Percentiles rank a stretch among this genome's conserved stretches.
phyloP scores from a whole-genome alignment of 805 yeast species.

The Myxozyma kluyveri region DNA sequence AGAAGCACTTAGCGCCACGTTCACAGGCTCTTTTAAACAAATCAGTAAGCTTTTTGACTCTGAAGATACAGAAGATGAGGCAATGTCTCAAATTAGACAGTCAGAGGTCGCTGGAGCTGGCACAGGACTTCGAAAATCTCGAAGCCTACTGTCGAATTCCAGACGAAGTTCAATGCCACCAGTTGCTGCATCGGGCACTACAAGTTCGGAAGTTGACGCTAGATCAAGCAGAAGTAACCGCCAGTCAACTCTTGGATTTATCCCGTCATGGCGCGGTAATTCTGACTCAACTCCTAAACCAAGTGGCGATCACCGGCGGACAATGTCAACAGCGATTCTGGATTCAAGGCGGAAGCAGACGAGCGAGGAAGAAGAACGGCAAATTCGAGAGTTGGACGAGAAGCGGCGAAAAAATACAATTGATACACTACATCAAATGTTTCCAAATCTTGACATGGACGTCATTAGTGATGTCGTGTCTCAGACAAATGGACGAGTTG shows the following conservation, averaged over 20 bases:
- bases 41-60: slow-evolving; percentile 40
- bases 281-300: not conserved
- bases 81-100: not conserved
- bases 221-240: not conserved
- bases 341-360: not conserved
- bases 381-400: slow-evolving; percentile 40
- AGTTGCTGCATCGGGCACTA: not conserved
- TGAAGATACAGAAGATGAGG: slow-evolving; percentile 29
- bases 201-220: not conserved
- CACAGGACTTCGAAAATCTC: slow-evolving; percentile 11
- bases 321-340: slow-evolving; percentile 3
- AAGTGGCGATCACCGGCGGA: not conserved
- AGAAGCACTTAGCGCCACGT: slow-evolving; percentile 35
- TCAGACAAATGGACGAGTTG: slow-evolving; percentile 64
- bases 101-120: not conserved
- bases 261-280: no score
- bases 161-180: slow-evolving; percentile 14
- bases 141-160: slow-evolving; percentile 8
- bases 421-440: slow-evolving; percentile 59
- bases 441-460: slow-evolving; percentile 68
- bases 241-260: not conserved
- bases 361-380: slow-evolving; percentile 28
- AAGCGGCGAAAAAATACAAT: slow-evolving; percentile 49
- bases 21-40: slow-evolving; percentile 49
- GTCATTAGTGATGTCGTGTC: slow-evolving; percentile 67